Evolutionary conservation across 495 filamentous ascomycete species (phyloP), one percentile per base, ranked within the genome.

Genomic region (Penicillium steckii): DNA sequence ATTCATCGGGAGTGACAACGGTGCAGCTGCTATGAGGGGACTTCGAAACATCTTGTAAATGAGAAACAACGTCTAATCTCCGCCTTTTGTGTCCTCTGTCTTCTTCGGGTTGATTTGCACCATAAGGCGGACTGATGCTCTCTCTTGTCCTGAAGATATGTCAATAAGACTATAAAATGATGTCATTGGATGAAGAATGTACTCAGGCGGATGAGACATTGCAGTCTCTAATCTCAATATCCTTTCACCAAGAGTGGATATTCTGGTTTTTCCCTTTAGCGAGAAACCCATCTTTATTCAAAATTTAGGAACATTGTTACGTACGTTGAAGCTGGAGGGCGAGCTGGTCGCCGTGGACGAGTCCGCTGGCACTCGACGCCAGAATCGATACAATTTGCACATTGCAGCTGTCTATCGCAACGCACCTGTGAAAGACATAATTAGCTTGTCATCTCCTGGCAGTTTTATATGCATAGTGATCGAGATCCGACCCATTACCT

Each of bases 361-460:
- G 33, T 17, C 12, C 64, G 56, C 35, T 41, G 52, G 17, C 65
- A 68, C 40, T 61, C 62, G 2, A 56, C 46, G 18, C 59, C 47
- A 7, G 57, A 52, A 50, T 68, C 65, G 22, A 24, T 26, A 21
- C 65, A 68, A 30, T 68, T 68, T 8, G 62, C 54, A 52, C 65
- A 68, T n/a, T 26, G 23, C 3, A 30, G 15, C 25, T 52, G 59
- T 22, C 57, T 52, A 45, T 65, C 55, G 43, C 65, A 68, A 19
- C 63, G 63, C 10, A 66, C 49, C 61, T 65, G 19, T 26, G 3
- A 10, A 30, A 22, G 0, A 12, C 10, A 27, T 7, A n/a, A 48
- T 8, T 37, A 19, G 12, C 43, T 15, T 7, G 26, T 24, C 3
- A 19, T 7, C 8, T 9, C 17, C 37, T 8, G n/a, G n/a, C n/a